Percentiles rank a stretch among this genome's conserved stretches.
phyloP scores from a whole-genome alignment of 331 rosid genomes.

The Quercus tomentella region DNA sequence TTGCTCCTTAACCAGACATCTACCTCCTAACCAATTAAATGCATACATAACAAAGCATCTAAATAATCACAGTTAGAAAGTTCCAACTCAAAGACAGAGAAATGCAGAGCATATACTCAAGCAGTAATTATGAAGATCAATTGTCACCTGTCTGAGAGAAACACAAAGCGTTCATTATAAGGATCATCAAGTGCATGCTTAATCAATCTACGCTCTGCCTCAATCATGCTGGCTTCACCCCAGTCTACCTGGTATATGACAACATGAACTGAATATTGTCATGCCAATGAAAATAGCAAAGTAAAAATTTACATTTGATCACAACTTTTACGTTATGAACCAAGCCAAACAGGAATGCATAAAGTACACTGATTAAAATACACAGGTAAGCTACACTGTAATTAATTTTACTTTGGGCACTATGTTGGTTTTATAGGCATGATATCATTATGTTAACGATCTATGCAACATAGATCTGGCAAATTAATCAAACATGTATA shows the following conservation, averaged over 20 bases:
- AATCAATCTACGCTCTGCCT: constrained; percentile 87
- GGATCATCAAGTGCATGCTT: constrained; percentile 80
- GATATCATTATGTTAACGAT: neutral
- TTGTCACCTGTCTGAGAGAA: constrained; percentile 96
- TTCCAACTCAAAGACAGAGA: neutral
- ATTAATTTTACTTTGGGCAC: neutral
- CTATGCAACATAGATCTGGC: neutral
- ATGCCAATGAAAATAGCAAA: constrained; percentile 16
- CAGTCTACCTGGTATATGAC: constrained; percentile 83
- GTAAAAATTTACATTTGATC: neutral
- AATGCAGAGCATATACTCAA: neutral
- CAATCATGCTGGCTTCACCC: constrained; percentile 98
- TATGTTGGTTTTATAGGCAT: neutral
- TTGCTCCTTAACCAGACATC: neutral
- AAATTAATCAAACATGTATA: neutral
- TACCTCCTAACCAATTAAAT: neutral
- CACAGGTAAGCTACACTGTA: neutral
- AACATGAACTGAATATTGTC: constrained; percentile 21
- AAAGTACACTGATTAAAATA: neutral
- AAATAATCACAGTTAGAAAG: neutral
- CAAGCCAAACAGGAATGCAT: neutral
- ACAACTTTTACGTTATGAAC: constrained; percentile 3
- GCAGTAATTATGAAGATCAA: constrained; percentile 27
- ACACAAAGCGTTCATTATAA: constrained; percentile 83
- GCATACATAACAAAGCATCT: neutral